Base-by-base conservation (phyloP, 805 yeast genomes). In the Lipomyces mesembrius region DNA sequence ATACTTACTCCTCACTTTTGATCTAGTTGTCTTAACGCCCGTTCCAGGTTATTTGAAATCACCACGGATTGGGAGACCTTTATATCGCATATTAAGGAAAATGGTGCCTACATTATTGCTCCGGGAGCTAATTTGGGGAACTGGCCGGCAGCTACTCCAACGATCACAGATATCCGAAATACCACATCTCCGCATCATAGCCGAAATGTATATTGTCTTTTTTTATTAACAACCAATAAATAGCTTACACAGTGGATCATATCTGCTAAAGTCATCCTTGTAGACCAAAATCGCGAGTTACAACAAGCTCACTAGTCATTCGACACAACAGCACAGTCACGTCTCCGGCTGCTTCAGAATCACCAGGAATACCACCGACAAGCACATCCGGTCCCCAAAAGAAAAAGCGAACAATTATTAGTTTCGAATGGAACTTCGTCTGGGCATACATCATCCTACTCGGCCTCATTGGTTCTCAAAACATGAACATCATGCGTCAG, bases 401-500 rank as follows among this genome's bases (percentile, higher is more conserved):
- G 49, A 43, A 43, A 43, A 43, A 43, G 49, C 49, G 49, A 43
- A 43, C 20, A 4, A 43, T 52, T 7, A n/a, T 52, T 14, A 29
- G 34, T 39, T 54, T 67, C 12, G 54, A 39, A 9, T 61, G 70
- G 65, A 67, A 61, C 56, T 67, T 68, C 62, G 57, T 61, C 14
- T 67, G 71, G 71, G n/a, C 57, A 25, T 67, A 59, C 55, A 43
- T 67, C 12, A 29, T 65, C 27, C 60, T 67, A 3, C 62, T 67
- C n/a, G 66, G 59, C n/a, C 60, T 65, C 29, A 58, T 63, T n/a
- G 71, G 71, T 17, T 67, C 71, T 27, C 57, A 60, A 29, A 64
- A 67, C 55, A 64, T 67, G 34, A 67, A 67, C 57, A 61, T 67
- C 35, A 65, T 67, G 69, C 63, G 69, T 3, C 66, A 64, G 34